These are phyloP conservation scores for Salicornia ramosissima DNA, from an alignment of 148 eudicot species.

Conservation along the genomic window DNA sequence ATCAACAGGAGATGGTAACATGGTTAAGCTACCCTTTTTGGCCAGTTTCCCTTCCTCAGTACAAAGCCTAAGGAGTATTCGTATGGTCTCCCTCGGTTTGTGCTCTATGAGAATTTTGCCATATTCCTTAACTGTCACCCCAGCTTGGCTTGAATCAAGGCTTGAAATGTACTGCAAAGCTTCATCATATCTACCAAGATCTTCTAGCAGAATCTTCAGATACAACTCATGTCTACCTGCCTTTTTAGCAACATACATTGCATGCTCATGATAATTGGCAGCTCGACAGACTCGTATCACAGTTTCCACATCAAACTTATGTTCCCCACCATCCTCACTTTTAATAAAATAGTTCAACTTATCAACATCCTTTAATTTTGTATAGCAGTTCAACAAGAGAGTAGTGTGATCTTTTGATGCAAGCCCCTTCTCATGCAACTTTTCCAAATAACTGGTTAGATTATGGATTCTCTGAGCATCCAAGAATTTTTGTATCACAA, in stretches of 20 bases:
- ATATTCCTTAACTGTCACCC: slow-evolving; percentile 82
- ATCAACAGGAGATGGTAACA: slow-evolving; percentile 98
- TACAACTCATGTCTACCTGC: slow-evolving; percentile 95
- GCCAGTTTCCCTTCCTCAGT: slow-evolving; percentile 74
- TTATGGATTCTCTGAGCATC: slow-evolving; percentile 98
- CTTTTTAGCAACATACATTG: slow-evolving; percentile 96
- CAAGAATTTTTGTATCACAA: slow-evolving; percentile 91
- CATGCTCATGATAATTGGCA: slow-evolving; percentile 97
- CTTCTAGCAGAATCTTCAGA: slow-evolving; percentile 93
- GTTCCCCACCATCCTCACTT: slow-evolving; percentile 84
- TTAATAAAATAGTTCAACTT: slow-evolving; percentile 79
- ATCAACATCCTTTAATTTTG: slow-evolving; percentile 93
- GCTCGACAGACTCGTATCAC: slow-evolving; percentile 95
- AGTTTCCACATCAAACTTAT: slow-evolving; percentile 93
- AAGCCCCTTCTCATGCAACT: slow-evolving; percentile 87
- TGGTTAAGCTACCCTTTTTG: slow-evolving; percentile 51
- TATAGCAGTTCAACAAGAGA: slow-evolving; percentile 86
- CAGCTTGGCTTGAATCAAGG: slow-evolving; percentile 93
- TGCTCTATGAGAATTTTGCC: slow-evolving; percentile 93
- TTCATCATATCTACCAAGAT: slow-evolving; percentile 89
- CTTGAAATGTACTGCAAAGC: slow-evolving; percentile 81
- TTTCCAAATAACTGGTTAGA: slow-evolving; percentile 91
- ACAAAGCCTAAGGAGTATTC: slow-evolving; percentile 85
- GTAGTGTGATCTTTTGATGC: slow-evolving; percentile 98
- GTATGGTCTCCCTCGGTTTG: slow-evolving; percentile 78